A percentile compares a stretch with the other conserved stretches of the same genome.
Evolutionary conservation across 345 rosid genomes (phyloP).

Genomic region (Laguncularia racemosa): DNA sequence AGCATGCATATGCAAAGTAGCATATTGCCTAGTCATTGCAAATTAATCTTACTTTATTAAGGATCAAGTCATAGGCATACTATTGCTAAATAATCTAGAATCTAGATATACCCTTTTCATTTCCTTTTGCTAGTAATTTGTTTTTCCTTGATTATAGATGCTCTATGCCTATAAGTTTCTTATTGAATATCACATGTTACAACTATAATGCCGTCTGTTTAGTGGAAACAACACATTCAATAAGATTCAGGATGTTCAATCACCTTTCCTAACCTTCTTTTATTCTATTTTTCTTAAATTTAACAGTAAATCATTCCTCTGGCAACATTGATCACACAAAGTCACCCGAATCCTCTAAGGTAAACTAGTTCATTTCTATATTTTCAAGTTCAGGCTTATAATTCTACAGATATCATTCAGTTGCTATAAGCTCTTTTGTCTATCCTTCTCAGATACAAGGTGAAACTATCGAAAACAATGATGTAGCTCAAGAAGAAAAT

Average conservation of each 20-base stretch:
- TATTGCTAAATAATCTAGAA: too few species aligned
- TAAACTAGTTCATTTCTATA: constrained; percentile 8
- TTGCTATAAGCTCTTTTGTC: constrained; percentile 7
- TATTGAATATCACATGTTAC: too few species aligned
- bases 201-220: too few species aligned
- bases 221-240: background rate
- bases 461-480: constrained; percentile 30
- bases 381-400: background rate
- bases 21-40: too few species aligned
- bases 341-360: constrained; percentile 50
- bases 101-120: too few species aligned
- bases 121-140: too few species aligned
- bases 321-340: constrained; percentile 19
- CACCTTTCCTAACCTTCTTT: background rate
- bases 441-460: constrained; percentile 23
- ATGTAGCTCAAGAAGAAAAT: constrained; percentile 40
- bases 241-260: background rate
- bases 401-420: background rate
- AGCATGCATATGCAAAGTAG: too few species aligned
- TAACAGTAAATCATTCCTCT: constrained; percentile 24
- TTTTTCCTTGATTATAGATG: too few species aligned
- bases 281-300: background rate
- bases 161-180: too few species aligned
- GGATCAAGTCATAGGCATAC: too few species aligned
- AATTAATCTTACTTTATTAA: too few species aligned